Evolutionary conservation across 106 monocot genomes (phyloP).

Genomic region (Iris macrosiphon): DNA sequence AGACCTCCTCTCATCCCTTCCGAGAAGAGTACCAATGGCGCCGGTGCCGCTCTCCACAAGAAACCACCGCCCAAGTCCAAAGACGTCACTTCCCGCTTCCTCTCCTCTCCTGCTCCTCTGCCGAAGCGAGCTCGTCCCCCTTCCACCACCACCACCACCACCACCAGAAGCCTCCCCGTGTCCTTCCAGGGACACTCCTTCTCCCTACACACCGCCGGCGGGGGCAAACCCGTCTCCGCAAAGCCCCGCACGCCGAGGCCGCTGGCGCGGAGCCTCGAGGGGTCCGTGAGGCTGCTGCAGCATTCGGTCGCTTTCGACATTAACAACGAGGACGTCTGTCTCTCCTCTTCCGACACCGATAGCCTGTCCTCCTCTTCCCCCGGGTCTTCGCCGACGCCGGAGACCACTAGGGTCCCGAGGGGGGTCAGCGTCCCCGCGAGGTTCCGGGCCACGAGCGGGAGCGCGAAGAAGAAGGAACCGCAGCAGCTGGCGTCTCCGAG

Average conservation of each 20-base stretch:
- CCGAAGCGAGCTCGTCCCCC: slow-evolving; percentile 14
- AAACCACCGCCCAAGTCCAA: slow-evolving; percentile 15
- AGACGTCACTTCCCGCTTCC: slow-evolving; percentile 37
- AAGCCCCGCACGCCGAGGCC: slow-evolving; percentile 16
- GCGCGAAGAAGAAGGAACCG: slow-evolving; percentile 17
- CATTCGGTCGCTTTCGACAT: slow-evolving; percentile 39
- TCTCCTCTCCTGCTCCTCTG: slow-evolving; percentile 27
- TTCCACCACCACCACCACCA: slow-evolving; percentile 36
- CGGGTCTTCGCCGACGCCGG: slow-evolving; percentile 11
- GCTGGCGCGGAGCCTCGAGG: slow-evolving; percentile 37
- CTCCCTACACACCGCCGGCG: slow-evolving; percentile 48
- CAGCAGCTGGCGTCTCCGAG: slow-evolving; percentile 24
- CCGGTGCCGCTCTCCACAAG: not conserved
- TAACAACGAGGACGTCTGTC: slow-evolving; percentile 21
- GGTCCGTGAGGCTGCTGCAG: slow-evolving; percentile 28
- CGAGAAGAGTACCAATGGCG: slow-evolving; percentile 47
- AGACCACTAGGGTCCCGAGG: slow-evolving; percentile 10
- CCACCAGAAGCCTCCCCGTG: slow-evolving; percentile 59
- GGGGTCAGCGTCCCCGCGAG: slow-evolving; percentile 49
- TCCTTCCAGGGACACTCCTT: slow-evolving; percentile 67
- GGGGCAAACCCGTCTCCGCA: slow-evolving; percentile 25
- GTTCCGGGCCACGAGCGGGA: slow-evolving; percentile 35
- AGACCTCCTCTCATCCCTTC: slow-evolving; percentile 56
- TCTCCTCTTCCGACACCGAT: slow-evolving; percentile 36
- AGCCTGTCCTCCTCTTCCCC: slow-evolving; percentile 42